Evolutionary conservation across 352 stramenopile genomes (phyloP).

Genomic region (Phytophthora macrochlamydospora): DNA sequence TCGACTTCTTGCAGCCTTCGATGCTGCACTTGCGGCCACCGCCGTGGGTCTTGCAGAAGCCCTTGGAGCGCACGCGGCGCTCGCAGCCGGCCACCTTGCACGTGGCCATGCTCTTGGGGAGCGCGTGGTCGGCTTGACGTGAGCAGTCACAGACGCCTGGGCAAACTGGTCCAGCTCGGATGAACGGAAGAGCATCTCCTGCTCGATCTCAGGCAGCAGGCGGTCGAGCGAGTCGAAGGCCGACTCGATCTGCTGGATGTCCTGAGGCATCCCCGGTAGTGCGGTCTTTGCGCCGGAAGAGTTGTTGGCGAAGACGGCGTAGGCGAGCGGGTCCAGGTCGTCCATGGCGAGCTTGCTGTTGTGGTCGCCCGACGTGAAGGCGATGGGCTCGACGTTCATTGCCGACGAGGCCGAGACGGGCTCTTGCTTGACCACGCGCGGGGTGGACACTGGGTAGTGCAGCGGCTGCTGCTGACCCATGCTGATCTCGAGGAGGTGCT

Average conservation of each 20-base stretch:
- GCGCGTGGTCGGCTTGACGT: constrained; percentile 29
- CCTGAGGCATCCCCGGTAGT: constrained; percentile 37
- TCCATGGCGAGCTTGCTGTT: constrained; percentile 48
- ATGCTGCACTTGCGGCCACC: constrained; percentile 85
- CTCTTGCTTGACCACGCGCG: constrained; percentile 35
- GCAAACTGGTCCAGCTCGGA: constrained; percentile 44
- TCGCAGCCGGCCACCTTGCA: constrained; percentile 69
- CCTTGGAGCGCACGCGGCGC: constrained; percentile 76
- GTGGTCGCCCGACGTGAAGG: constrained; percentile 42
- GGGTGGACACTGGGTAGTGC: constrained; percentile 22
- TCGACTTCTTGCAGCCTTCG: constrained; percentile 87
- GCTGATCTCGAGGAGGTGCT: constrained; percentile 63
- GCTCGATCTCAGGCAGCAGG: constrained; percentile 68
- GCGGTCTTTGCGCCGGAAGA: constrained; percentile 9
- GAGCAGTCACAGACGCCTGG: constrained; percentile 38
- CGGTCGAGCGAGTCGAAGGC: constrained; percentile 78
- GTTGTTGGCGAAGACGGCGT: constrained; percentile 56
- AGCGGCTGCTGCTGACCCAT: constrained; percentile 64
- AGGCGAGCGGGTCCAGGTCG: constrained; percentile 71
- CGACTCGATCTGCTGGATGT: constrained; percentile 73
- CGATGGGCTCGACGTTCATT: constrained; percentile 72
- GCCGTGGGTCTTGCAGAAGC: constrained; percentile 87
- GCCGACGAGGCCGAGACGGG: constrained; percentile 22
- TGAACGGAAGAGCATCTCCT: constrained; percentile 63
- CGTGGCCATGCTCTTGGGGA: constrained; percentile 65